These are phyloP conservation scores for Bipolaris sorokiniana DNA, from an alignment of 2,329 filamentous ascomycete species.

Conservation along the genomic window DNA sequence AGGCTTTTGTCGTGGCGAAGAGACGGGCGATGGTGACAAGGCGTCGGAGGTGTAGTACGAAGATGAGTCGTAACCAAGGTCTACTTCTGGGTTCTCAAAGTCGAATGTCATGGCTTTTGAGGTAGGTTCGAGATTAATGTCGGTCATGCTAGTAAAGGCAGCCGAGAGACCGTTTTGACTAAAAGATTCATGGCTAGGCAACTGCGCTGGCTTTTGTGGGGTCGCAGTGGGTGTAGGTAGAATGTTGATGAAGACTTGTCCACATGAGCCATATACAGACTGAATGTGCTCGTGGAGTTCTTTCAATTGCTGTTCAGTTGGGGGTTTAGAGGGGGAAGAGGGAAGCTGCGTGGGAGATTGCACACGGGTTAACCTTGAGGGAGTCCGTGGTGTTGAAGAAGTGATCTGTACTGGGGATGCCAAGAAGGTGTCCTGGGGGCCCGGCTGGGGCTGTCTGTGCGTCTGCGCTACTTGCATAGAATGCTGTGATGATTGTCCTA, in stretches of 20 bases:
- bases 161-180: conserved; percentile 63
- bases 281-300: conserved; percentile 53
- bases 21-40: conserved; percentile 53
- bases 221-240: conserved; percentile 61
- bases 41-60: conserved; percentile 60
- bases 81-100: conserved; percentile 49
- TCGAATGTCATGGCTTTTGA: conserved; percentile 49
- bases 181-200: conserved; percentile 53
- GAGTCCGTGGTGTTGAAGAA: conserved; percentile 45
- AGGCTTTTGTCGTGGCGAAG: conserved; percentile 45
- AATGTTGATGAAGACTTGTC: conserved; percentile 52
- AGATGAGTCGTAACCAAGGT: conserved; percentile 57
- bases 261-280: conserved; percentile 52
- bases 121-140: conserved; percentile 53
- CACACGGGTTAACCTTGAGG: conserved; percentile 39
- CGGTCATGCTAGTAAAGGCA: conserved; percentile 62
- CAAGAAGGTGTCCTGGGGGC: conserved; percentile 56
- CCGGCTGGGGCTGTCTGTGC: conserved; percentile 83
- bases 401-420: conserved; percentile 48
- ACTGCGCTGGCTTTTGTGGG: conserved; percentile 51
- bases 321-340: conserved; percentile 43
- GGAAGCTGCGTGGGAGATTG: conserved; percentile 45
- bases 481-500: conserved; percentile 72
- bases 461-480: conserved; percentile 88
- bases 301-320: conserved; percentile 51